These are phyloP conservation scores for Stephanodiscus minutulus DNA, from an alignment of 108 stramenopile genomes.

Conservation along the genomic window DNA sequence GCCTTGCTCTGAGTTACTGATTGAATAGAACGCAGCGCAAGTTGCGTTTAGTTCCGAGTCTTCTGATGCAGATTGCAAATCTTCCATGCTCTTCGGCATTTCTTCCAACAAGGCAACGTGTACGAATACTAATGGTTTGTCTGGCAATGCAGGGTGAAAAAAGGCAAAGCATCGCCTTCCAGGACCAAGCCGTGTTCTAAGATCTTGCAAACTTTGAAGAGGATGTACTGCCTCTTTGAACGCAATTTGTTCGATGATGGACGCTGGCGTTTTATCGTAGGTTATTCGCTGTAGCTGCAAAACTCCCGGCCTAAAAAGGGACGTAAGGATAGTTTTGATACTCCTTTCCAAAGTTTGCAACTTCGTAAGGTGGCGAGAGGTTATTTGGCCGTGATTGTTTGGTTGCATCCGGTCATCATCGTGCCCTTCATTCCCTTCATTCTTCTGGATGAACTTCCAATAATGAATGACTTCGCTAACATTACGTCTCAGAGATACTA, in stretches of 20 bases:
- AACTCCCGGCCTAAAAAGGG: conserved; percentile 47
- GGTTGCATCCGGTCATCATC: conserved; percentile 3
- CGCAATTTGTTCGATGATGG: conserved; percentile 90
- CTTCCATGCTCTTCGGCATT: conserved; percentile 66
- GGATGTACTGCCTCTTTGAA: conserved; percentile 91
- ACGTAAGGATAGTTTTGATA: conserved; percentile 43
- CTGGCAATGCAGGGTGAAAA: conserved; percentile 87
- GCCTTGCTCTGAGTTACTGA: conserved; percentile 81
- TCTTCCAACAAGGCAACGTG: conserved; percentile 80
- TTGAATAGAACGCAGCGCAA: conserved; percentile 93
- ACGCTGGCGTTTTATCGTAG: conserved; percentile 82
- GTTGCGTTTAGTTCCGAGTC: conserved; percentile 37
- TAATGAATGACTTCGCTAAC: conserved; percentile 41
- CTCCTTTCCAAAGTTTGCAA: conserved; percentile 23
- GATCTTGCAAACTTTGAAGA: conserved; percentile 79
- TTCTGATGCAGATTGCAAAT: conserved; percentile 43
- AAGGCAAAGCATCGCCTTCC: conserved; percentile 88
- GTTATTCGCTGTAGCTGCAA: conserved; percentile 75
- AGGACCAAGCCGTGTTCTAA: conserved; percentile 76
- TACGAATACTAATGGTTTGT: conserved; percentile 89
- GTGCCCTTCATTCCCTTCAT: conserved; percentile 10
- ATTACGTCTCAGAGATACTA: conserved; percentile 66
- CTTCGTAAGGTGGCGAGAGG: conserved; percentile 9
- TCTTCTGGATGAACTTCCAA: conserved; percentile 16
- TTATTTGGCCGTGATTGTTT: conserved; percentile 2